These are phyloP conservation scores for Xanthoceras sorbifolium DNA, from an alignment of 345 rosid genomes.

Conservation along the genomic window DNA sequence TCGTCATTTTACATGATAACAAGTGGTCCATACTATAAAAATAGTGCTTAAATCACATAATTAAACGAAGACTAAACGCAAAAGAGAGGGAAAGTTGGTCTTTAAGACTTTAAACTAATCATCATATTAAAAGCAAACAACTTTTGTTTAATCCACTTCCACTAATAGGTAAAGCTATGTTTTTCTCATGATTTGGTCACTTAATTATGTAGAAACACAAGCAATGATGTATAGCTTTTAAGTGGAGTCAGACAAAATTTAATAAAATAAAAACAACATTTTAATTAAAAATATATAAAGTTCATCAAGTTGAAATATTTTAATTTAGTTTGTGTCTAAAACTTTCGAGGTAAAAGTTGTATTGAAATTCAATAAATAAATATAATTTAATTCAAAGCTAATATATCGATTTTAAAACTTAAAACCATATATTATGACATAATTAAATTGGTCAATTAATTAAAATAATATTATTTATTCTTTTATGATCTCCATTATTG, in stretches of 20 bases:
- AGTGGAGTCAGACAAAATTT: slow-evolving; percentile 4
- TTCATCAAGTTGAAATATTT: too few relatives aligned
- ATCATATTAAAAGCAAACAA: not conserved
- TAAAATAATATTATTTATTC: too few relatives aligned
- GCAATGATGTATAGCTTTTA: not conserved
- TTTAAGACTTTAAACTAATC: not conserved
- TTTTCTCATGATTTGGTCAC: not conserved
- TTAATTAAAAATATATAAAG: not conserved
- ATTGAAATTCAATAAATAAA: too few relatives aligned
- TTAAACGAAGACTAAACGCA: not conserved
- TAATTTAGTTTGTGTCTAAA: too few relatives aligned
- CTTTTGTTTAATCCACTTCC: not conserved
- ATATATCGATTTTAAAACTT: too few relatives aligned
- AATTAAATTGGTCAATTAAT: too few relatives aligned
- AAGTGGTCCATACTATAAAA: not conserved
- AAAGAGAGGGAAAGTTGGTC: not conserved
- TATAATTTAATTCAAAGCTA: too few relatives aligned
- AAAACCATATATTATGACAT: too few relatives aligned
- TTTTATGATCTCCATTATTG: too few relatives aligned
- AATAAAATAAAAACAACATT: not conserved
- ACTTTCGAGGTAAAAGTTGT: too few relatives aligned
- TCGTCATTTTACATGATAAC: not conserved
- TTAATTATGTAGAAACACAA: not conserved
- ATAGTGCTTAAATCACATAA: not conserved
- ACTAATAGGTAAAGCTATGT: not conserved